These are phyloP conservation scores for Eutrema salsugineum DNA, from an alignment of 441 rosid genomes.

Conservation along the genomic window DNA sequence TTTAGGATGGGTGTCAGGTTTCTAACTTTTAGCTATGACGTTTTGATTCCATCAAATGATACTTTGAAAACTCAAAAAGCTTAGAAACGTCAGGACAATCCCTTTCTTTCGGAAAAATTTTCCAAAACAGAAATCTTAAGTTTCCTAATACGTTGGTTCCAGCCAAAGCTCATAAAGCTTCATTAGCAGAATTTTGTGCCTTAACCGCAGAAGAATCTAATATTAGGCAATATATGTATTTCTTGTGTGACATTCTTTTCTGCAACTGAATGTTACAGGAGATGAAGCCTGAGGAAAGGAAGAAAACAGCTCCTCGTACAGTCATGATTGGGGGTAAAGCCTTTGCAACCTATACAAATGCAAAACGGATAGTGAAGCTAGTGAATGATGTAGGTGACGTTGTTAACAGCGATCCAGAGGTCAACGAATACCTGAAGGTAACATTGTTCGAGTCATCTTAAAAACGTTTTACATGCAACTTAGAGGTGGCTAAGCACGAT, in stretches of 20 bases:
- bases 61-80: neutral
- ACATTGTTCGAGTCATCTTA: neutral
- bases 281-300: slow-evolving; percentile 83
- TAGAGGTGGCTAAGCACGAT: neutral
- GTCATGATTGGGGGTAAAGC: slow-evolving; percentile 99
- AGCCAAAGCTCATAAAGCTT: slow-evolving; percentile 9
- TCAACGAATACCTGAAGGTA: slow-evolving; percentile 89
- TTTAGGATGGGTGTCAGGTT: neutral
- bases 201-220: neutral
- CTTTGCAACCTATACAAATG: slow-evolving; percentile 97
- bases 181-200: neutral
- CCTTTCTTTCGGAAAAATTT: neutral
- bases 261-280: slow-evolving; percentile 54
- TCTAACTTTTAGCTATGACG: neutral
- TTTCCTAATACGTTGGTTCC: neutral
- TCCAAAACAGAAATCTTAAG: neutral
- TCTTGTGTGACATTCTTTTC: slow-evolving; percentile 17
- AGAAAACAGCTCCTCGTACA: slow-evolving; percentile 82
- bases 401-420: slow-evolving; percentile 92
- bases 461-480: neutral
- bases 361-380: slow-evolving; percentile 93
- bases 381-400: slow-evolving; percentile 93
- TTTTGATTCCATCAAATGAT: neutral
- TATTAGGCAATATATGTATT: slow-evolving; percentile 4
- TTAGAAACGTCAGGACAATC: neutral